A percentile compares a stretch with the other conserved stretches of the same genome.
phyloP scores from a whole-genome alignment of 305 asterid genomes.

The Rubia peregrina region DNA sequence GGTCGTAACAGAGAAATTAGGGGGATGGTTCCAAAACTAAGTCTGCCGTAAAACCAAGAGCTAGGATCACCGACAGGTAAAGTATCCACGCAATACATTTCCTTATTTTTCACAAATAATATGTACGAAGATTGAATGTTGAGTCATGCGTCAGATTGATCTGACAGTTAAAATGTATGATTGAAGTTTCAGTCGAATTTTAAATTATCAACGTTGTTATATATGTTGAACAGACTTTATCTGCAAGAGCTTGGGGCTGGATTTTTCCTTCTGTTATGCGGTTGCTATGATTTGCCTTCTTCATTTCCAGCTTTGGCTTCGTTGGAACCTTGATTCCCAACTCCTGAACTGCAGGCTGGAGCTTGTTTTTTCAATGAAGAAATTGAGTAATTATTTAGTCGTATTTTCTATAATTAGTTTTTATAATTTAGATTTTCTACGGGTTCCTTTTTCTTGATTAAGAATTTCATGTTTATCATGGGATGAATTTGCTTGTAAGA shows the following conservation, averaged over 20 bases:
- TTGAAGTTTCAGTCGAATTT: not conserved
- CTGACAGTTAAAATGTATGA: too few species aligned
- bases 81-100: not conserved
- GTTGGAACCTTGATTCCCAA: conserved; percentile 56
- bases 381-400: conserved; percentile 1
- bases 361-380: too few species aligned
- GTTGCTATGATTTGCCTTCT: conserved; percentile 82
- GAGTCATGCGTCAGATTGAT: conserved; percentile 1
- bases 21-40: conserved; percentile 64
- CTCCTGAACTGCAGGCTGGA: conserved; percentile 5
- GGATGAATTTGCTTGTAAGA: conserved; percentile 17
- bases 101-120: not conserved
- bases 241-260: conserved; percentile 43
- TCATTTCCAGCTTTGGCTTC: conserved; percentile 58
- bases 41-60: conserved; percentile 37
- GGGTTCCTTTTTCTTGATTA: too few species aligned
- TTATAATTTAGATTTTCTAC: not conserved
- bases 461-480: not conserved
- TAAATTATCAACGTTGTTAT: not conserved
- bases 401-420: not conserved
- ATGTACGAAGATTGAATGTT: not conserved
- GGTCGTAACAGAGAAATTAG: conserved; percentile 89
- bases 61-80: conserved; percentile 10
- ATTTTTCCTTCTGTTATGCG: conserved; percentile 60
- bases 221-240: conserved; percentile 27